Percentiles rank a stretch among this genome's conserved stretches.
Evolutionary conservation across 2,329 filamentous ascomycete genomes (phyloP).

Genomic region (Xylariaceae sp.): DNA sequence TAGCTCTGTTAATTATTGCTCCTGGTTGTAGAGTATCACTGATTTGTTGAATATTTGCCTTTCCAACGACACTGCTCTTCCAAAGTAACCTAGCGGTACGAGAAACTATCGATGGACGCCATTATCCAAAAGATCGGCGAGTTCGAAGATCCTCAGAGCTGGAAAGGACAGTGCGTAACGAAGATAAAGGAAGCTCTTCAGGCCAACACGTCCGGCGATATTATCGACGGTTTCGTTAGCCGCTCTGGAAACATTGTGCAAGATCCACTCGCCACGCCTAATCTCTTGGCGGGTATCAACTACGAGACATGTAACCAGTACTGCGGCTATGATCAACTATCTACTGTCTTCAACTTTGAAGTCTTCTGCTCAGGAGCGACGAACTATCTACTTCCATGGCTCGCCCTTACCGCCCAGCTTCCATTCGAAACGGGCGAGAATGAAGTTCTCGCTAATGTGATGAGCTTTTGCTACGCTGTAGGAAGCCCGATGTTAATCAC

Average conservation of each 20-base stretch:
- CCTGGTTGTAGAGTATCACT: no score
- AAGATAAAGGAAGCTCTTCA: neutral
- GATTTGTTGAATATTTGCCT: no score
- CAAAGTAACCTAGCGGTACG: no score
- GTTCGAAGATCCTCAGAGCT: neutral
- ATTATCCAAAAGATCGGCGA: slow-evolving; percentile 1
- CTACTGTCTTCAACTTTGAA: slow-evolving; percentile 24
- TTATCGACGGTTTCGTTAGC: slow-evolving; percentile 3
- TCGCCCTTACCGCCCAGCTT: slow-evolving; percentile 31
- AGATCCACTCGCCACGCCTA: slow-evolving; percentile 1
- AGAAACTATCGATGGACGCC: neutral
- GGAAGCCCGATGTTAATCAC: slow-evolving; percentile 32
- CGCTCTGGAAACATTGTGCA: neutral
- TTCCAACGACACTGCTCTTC: no score
- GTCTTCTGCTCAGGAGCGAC: slow-evolving; percentile 24
- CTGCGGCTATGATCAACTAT: slow-evolving; percentile 8
- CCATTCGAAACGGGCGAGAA: slow-evolving; percentile 30
- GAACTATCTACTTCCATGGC: slow-evolving; percentile 31
- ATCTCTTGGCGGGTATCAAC: slow-evolving; percentile 8
- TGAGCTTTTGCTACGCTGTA: slow-evolving; percentile 30
- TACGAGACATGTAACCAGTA: slow-evolving; percentile 5
- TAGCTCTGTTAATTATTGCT: no score
- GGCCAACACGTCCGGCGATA: neutral
- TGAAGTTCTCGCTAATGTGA: slow-evolving; percentile 20
- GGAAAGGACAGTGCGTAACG: slow-evolving; percentile 9